phyloP scores from a whole-genome alignment of 1,284 basidiomycete species.

The Leccinum insolens region DNA sequence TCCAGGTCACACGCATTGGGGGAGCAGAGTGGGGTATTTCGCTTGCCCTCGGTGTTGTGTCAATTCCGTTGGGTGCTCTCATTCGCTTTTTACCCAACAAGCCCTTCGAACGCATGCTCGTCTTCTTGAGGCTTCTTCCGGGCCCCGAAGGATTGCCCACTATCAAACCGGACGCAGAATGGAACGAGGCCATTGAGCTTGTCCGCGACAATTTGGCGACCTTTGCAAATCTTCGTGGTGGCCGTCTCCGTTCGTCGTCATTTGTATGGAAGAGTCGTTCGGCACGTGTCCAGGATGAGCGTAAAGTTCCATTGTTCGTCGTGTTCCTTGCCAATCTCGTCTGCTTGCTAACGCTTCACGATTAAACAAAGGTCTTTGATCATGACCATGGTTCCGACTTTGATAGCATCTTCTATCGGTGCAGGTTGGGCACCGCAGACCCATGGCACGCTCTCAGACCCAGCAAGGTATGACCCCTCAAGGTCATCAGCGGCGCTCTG shows the following conservation, averaged over 20 bases:
- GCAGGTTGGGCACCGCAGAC: constrained; percentile 71
- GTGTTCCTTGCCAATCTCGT: not conserved
- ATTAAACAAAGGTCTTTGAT: constrained; percentile 49
- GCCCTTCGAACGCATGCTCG: constrained; percentile 78
- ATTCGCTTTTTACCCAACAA: constrained; percentile 83
- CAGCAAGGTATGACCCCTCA: constrained; percentile 76
- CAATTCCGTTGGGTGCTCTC: constrained; percentile 86
- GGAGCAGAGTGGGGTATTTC: constrained; percentile 93
- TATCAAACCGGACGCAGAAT: constrained; percentile 62
- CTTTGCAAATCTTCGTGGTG: constrained; percentile 84
- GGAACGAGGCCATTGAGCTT: constrained; percentile 73
- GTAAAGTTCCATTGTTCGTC: constrained; percentile 42
- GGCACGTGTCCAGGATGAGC: constrained; percentile 55
- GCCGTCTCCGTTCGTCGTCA: constrained; percentile 79
- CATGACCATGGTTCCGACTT: constrained; percentile 86
- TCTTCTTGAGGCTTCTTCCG: constrained; percentile 65
- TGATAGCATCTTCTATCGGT: constrained; percentile 85
- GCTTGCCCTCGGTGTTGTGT: constrained; percentile 82
- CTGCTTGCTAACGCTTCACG: constrained; percentile 8
- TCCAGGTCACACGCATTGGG: constrained; percentile 82
- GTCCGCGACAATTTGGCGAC: constrained; percentile 86
- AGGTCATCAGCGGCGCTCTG: constrained; percentile 77
- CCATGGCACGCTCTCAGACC: constrained; percentile 68
- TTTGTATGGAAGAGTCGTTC: constrained; percentile 81
- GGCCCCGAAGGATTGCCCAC: constrained; percentile 72